Evolutionary conservation across 2,329 filamentous ascomycete genomes (phyloP).

Genomic region (Samsoniella hepiali): DNA sequence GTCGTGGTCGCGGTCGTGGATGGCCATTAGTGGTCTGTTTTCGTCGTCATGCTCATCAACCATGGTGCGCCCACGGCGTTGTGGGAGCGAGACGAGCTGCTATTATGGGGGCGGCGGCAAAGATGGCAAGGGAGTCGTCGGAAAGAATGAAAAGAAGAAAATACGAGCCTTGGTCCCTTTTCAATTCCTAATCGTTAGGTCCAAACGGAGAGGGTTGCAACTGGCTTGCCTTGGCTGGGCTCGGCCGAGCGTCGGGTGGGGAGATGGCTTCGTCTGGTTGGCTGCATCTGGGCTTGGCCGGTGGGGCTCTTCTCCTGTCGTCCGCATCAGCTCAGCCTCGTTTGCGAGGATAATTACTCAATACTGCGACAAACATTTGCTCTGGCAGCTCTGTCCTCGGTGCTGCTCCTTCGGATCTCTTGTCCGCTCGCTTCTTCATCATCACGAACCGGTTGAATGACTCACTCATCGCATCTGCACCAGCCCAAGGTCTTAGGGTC

Average conservation of each 20-base stretch:
- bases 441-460: neutral
- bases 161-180: neutral
- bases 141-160: neutral
- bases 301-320: neutral
- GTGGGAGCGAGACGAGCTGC: neutral
- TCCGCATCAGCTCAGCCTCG: slow-evolving; percentile 4
- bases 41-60: slow-evolving; percentile 22
- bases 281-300: neutral
- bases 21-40: slow-evolving; percentile 26
- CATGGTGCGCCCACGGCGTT: slow-evolving; percentile 20
- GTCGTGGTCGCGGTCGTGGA: slow-evolving; percentile 8
- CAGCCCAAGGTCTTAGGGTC: neutral
- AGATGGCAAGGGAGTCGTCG: neutral
- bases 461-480: neutral
- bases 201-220: neutral
- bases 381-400: neutral
- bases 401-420: too few relatives aligned
- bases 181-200: neutral
- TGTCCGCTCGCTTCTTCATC: neutral
- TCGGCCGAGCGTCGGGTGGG: neutral
- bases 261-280: neutral
- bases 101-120: neutral
- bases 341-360: neutral
- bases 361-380: too few relatives aligned
- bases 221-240: neutral